A percentile compares a stretch with the other conserved stretches of the same genome.
Conservation (phyloP, 2,329 filamentous ascomycete species). For the Aspergillus latus region DNA sequence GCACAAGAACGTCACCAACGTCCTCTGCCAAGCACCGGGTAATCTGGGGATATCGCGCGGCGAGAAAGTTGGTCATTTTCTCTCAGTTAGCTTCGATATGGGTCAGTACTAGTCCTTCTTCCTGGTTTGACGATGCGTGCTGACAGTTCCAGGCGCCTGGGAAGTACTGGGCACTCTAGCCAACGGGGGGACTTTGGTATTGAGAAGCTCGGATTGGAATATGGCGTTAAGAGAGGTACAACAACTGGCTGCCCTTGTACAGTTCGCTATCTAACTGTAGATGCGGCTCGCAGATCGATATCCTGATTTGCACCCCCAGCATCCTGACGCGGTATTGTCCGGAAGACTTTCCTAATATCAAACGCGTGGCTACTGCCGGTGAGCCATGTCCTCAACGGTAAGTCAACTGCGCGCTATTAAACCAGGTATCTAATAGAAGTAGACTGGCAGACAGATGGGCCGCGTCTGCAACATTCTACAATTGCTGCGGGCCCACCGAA, state of each 20-base stretch:
- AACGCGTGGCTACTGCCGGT: conserved; percentile 11
- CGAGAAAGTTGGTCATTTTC: conserved; percentile 12
- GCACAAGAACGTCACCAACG: conserved; percentile 15
- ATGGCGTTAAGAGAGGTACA: conserved; percentile 10
- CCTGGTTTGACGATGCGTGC: neutral
- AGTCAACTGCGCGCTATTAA: neutral
- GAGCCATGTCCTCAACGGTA: conserved; percentile 16
- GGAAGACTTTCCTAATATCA: conserved; percentile 12
- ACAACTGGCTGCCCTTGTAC: too few relatives aligned
- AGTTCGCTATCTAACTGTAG: neutral
- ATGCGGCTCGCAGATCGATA: conserved; percentile 9
- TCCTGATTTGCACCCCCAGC: conserved; percentile 15
- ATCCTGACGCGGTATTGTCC: conserved; percentile 11
- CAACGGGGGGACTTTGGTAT: conserved; percentile 9
- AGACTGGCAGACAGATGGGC: conserved; percentile 17
- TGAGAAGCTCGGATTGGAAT: conserved; percentile 12
- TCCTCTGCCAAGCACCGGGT: conserved; percentile 11
- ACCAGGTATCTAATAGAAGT: neutral
- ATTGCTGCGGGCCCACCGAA: conserved; percentile 16
- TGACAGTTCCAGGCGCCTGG: conserved; percentile 11
- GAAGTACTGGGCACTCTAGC: conserved; percentile 10
- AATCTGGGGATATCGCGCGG: conserved; percentile 11
- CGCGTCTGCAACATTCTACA: conserved; percentile 6
- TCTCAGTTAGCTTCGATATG: conserved; percentile 17
- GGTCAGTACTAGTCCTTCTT: conserved; percentile 1